phyloP scores from a whole-genome alignment of 345 rosid genomes.

The Odontarrhena argentea region DNA sequence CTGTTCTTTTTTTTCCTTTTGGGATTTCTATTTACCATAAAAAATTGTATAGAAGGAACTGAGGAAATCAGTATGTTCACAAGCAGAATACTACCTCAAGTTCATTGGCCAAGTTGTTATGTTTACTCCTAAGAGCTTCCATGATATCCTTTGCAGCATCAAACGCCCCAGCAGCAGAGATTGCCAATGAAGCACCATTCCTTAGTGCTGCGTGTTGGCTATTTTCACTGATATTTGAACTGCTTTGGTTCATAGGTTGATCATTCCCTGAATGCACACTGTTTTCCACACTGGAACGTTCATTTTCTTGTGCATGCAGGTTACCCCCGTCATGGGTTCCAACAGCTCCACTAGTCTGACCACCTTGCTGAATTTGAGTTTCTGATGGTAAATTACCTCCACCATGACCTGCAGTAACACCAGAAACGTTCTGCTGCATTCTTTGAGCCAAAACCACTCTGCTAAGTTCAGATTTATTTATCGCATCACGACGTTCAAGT shows the following conservation, averaged over 20 bases:
- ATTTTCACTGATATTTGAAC: slow-evolving; percentile 62
- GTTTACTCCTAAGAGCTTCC: slow-evolving; percentile 97
- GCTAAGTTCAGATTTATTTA: slow-evolving; percentile 74
- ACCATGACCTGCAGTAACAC: slow-evolving; percentile 55
- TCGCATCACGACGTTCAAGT: slow-evolving; percentile 97
- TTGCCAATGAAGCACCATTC: slow-evolving; percentile 62
- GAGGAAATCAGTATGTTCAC: slow-evolving; percentile 19
- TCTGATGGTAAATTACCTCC: slow-evolving; percentile 60
- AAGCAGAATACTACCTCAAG: slow-evolving; percentile 69
- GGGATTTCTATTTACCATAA: slow-evolving; percentile 2
- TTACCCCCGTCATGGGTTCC: slow-evolving; percentile 71
- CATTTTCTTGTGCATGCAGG: slow-evolving; percentile 79
- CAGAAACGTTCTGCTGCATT: slow-evolving; percentile 72
- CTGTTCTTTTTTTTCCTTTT: not conserved
- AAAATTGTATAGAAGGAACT: not conserved
- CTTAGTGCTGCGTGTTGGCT: slow-evolving; percentile 67
- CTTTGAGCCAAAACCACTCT: slow-evolving; percentile 86
- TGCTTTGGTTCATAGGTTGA: slow-evolving; percentile 71
- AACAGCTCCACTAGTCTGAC: slow-evolving; percentile 55
- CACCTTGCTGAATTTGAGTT: slow-evolving; percentile 63
- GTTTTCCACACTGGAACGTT: slow-evolving; percentile 60
- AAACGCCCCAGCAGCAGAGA: slow-evolving; percentile 87
- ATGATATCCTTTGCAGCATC: slow-evolving; percentile 96
- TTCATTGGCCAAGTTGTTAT: slow-evolving; percentile 86
- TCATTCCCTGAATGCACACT: slow-evolving; percentile 64